Conservation (phyloP, 2,329 filamentous ascomycete species). For the Triangularia setosa region DNA sequence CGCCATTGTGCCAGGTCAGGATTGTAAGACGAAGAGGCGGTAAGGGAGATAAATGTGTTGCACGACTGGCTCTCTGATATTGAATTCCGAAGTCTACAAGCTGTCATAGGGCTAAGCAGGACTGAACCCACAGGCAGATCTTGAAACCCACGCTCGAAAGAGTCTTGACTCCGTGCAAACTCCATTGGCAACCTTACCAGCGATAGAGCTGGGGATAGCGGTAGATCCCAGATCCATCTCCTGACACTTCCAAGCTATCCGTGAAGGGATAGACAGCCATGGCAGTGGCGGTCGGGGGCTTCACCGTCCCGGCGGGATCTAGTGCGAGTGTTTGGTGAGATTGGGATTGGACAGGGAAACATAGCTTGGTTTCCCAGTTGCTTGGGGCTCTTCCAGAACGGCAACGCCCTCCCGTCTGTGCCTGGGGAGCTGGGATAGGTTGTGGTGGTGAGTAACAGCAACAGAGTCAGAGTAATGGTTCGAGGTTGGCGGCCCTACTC, state of each 20-base stretch:
- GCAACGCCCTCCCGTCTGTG: not conserved
- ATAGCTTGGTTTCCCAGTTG: not conserved
- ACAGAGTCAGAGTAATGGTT: not conserved
- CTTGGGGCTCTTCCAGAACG: conserved; percentile 3
- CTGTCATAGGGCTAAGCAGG: not conserved
- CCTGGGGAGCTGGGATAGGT: not conserved
- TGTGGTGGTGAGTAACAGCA: not conserved
- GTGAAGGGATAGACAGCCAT: not conserved
- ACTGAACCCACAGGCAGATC: not conserved
- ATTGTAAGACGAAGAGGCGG: conserved; percentile 19
- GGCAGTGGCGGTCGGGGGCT: conserved; percentile 2
- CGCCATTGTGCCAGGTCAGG: conserved; percentile 1
- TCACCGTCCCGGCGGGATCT: conserved; percentile 7
- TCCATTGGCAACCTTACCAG: not conserved
- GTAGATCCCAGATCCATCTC: not conserved
- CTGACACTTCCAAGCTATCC: not conserved
- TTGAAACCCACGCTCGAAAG: not conserved
- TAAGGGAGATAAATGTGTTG: conserved; percentile 15
- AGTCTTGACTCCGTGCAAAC: not conserved
- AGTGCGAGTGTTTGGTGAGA: not conserved
- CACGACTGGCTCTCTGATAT: conserved; percentile 8
- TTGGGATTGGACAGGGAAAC: not conserved
- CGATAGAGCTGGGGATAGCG: not conserved
- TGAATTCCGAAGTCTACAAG: not conserved
- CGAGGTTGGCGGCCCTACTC: not conserved